Conservation (phyloP, 2,329 filamentous ascomycete species). For the Ampelomyces quisqualis region DNA sequence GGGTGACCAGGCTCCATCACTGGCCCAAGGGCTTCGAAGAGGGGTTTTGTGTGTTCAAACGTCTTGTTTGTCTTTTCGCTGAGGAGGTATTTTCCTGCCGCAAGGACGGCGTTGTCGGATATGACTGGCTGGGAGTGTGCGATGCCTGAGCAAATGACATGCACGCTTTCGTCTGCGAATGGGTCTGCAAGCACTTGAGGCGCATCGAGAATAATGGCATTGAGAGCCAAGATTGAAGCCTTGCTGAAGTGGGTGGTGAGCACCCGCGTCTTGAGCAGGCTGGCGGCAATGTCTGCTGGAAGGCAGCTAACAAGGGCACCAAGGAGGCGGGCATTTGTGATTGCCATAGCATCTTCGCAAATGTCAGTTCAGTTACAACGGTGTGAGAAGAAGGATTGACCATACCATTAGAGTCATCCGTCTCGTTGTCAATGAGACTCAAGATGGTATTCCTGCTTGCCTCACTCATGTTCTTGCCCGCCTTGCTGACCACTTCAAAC, state of each 20-base stretch:
- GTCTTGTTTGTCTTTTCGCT: slow-evolving; percentile 63
- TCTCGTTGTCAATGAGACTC: slow-evolving; percentile 81
- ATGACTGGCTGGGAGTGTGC: slow-evolving; percentile 71
- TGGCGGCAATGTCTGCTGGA: slow-evolving; percentile 65
- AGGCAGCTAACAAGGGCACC: slow-evolving; percentile 88
- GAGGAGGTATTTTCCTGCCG: slow-evolving; percentile 86
- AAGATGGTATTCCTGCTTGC: slow-evolving; percentile 82
- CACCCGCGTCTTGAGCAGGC: slow-evolving; percentile 69
- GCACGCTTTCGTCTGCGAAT: slow-evolving; percentile 71
- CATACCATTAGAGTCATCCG: slow-evolving; percentile 68
- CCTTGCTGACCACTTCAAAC: slow-evolving; percentile 94
- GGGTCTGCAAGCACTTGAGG: slow-evolving; percentile 67
- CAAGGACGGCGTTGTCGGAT: slow-evolving; percentile 83
- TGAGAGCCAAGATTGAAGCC: slow-evolving; percentile 80
- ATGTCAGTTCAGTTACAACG: slow-evolving; percentile 9
- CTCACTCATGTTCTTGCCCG: slow-evolving; percentile 92
- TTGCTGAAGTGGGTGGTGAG: slow-evolving; percentile 73
- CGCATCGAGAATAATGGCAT: slow-evolving; percentile 83
- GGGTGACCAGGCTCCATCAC: slow-evolving; percentile 76
- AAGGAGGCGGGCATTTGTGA: slow-evolving; percentile 87
- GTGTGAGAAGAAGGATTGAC: not conserved
- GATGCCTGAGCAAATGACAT: slow-evolving; percentile 79
- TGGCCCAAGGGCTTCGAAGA: slow-evolving; percentile 76
- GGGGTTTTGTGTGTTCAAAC: slow-evolving; percentile 74
- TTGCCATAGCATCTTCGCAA: slow-evolving; percentile 64